Conservation (phyloP, 176 grass and related monocot species). For the Paspalum notatum region DNA sequence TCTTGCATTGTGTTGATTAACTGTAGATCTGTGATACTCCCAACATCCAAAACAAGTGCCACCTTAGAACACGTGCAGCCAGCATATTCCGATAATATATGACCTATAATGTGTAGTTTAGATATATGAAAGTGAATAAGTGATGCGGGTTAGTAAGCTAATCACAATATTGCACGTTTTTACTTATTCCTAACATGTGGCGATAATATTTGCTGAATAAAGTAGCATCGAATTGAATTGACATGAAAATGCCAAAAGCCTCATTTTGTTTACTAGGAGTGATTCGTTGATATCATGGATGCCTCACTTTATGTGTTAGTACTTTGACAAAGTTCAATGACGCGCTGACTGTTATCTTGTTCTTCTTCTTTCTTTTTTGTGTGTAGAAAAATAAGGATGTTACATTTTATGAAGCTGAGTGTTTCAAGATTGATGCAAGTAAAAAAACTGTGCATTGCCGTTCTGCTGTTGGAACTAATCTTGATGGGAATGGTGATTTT, state of each 20-base stretch:
- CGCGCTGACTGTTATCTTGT: neutral
- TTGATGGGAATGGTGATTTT: conserved; percentile 90
- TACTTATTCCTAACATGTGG: neutral
- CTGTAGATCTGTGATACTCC: neutral
- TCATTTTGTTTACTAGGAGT: conserved; percentile 9
- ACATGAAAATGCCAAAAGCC: neutral
- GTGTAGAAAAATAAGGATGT: conserved; percentile 71
- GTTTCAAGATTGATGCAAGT: conserved; percentile 81
- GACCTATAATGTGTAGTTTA: neutral
- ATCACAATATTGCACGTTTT: neutral
- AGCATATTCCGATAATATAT: neutral
- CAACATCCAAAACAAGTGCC: neutral
- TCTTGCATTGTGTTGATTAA: conserved; percentile 9
- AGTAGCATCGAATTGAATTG: neutral
- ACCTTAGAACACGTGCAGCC: neutral
- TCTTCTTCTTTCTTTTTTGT: conserved; percentile 20
- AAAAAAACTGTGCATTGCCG: conserved; percentile 71
- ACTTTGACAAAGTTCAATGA: neutral
- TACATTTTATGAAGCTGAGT: conserved; percentile 83
- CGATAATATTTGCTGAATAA: neutral
- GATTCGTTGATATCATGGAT: neutral
- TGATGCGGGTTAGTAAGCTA: neutral
- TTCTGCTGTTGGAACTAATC: conserved; percentile 71
- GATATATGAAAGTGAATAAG: neutral
- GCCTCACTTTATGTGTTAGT: neutral